A percentile compares a stretch with the other conserved stretches of the same genome.
Evolutionary conservation across 2,329 filamentous ascomycete genomes (phyloP).

Genomic region (Trichoderma breve): DNA sequence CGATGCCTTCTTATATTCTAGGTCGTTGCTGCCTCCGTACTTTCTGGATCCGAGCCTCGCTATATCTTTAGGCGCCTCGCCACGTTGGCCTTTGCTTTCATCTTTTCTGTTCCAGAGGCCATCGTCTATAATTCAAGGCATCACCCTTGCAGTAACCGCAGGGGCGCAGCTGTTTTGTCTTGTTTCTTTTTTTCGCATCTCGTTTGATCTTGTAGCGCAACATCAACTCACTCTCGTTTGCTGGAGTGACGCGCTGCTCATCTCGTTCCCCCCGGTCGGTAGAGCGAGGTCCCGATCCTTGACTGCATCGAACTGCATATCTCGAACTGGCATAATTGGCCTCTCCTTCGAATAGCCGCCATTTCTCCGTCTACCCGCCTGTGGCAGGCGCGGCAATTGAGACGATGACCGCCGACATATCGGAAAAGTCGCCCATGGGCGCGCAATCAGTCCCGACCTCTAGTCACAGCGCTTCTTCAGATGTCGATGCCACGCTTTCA

Average conservation of each 20-base stretch:
- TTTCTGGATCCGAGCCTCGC: neutral
- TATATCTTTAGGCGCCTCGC: conserved; percentile 3
- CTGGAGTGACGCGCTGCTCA: conserved; percentile 2
- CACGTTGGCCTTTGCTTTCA: neutral
- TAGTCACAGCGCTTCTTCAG: conserved; percentile 16
- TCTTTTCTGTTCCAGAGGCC: neutral
- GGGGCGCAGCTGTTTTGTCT: neutral
- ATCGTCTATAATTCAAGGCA: neutral
- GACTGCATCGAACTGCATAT: neutral
- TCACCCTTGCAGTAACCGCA: neutral
- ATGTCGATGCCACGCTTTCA: conserved; percentile 7
- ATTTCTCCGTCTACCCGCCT: neutral
- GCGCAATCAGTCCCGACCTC: conserved; percentile 6
- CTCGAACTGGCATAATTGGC: neutral
- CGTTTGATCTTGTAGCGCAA: neutral
- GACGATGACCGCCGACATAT: conserved; percentile 14
- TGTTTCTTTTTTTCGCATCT: neutral
- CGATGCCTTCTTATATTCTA: conserved; percentile 9
- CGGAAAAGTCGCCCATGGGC: conserved; percentile 5
- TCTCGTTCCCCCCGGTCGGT: neutral
- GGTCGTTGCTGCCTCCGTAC: neutral
- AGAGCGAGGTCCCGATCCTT: neutral
- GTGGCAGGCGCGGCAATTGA: conserved; percentile 11
- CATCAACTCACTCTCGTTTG: neutral
- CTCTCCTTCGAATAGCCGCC: neutral